Evolutionary conservation across 2,329 filamentous ascomycete species (phyloP).

Genomic region (Penicillium sp.): DNA sequence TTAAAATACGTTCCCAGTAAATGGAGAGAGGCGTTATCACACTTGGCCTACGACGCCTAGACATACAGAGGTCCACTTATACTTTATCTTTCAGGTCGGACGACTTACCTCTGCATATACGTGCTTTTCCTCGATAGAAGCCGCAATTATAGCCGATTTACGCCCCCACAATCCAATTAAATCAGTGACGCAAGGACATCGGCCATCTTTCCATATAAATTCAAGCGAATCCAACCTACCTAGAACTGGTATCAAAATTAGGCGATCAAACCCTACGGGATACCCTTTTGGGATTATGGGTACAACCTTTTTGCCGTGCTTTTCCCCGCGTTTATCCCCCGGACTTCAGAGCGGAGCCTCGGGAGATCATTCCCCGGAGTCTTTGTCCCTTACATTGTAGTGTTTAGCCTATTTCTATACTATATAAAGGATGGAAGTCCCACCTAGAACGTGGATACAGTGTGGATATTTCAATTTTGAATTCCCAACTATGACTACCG

Average conservation of each 20-base stretch:
- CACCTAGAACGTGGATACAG: neutral
- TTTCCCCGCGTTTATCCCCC: slow-evolving; percentile 3
- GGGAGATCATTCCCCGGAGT: neutral
- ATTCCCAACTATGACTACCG: neutral
- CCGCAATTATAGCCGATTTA: neutral
- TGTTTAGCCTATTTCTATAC: neutral
- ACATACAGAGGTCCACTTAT: neutral
- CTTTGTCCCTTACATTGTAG: no score
- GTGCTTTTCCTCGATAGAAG: neutral
- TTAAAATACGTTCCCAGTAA: neutral
- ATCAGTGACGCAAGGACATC: neutral
- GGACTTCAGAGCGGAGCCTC: neutral
- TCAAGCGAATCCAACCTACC: neutral
- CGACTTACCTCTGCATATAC: neutral
- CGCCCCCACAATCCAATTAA: neutral
- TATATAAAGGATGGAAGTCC: neutral
- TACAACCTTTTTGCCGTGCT: neutral
- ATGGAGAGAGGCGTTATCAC: neutral
- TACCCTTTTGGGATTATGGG: neutral
- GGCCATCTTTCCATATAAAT: neutral
- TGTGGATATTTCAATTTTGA: neutral
- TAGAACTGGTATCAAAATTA: neutral
- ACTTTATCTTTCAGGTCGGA: neutral
- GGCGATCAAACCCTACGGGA: neutral
- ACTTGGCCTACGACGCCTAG: neutral